These are phyloP conservation scores for Dactylellina cionopaga DNA, from an alignment of 2,329 filamentous ascomycete species.

Conservation along the genomic window DNA sequence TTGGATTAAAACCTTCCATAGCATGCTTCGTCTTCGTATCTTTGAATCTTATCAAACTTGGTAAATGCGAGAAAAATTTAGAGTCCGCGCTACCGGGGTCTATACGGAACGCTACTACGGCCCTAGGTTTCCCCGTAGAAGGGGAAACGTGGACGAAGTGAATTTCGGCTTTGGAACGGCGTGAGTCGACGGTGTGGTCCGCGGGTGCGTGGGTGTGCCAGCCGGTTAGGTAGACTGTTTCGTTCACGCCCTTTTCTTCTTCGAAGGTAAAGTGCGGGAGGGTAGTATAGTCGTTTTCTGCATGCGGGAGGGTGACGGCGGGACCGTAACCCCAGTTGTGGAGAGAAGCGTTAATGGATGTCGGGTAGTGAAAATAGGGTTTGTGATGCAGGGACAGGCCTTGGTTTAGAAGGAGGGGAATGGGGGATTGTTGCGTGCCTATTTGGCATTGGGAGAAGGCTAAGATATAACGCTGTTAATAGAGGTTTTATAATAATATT, in stretches of 20 bases:
- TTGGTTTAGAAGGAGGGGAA: slow-evolving; percentile 61
- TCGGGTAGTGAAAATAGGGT: slow-evolving; percentile 62
- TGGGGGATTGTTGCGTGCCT: slow-evolving; percentile 66
- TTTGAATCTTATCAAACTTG: slow-evolving; percentile 61
- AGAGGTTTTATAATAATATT: too few relatives aligned
- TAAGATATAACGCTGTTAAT: too few relatives aligned
- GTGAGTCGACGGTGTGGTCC: slow-evolving; percentile 64
- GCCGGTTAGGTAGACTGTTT: slow-evolving; percentile 64
- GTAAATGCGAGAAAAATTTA: slow-evolving; percentile 63
- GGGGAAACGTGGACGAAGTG: slow-evolving; percentile 65
- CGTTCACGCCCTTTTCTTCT: slow-evolving; percentile 56
- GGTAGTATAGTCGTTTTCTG: slow-evolving; percentile 59
- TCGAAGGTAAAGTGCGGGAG: slow-evolving; percentile 64
- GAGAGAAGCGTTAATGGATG: slow-evolving; percentile 60
- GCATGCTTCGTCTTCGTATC: slow-evolving; percentile 56
- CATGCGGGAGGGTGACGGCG: slow-evolving; percentile 61
- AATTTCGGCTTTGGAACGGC: slow-evolving; percentile 63
- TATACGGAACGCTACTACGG: slow-evolving; percentile 64
- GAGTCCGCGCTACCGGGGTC: slow-evolving; percentile 61
- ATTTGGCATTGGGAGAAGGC: slow-evolving; percentile 65
- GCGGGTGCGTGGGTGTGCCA: slow-evolving; percentile 67
- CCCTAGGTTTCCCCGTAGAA: slow-evolving; percentile 60
- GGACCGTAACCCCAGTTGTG: slow-evolving; percentile 67
- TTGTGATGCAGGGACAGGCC: slow-evolving; percentile 62
- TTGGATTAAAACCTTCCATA: slow-evolving; percentile 58